These are phyloP conservation scores for Colletotrichum cordylinicola DNA, from an alignment of 2,329 filamentous ascomycete species.

Conservation along the genomic window DNA sequence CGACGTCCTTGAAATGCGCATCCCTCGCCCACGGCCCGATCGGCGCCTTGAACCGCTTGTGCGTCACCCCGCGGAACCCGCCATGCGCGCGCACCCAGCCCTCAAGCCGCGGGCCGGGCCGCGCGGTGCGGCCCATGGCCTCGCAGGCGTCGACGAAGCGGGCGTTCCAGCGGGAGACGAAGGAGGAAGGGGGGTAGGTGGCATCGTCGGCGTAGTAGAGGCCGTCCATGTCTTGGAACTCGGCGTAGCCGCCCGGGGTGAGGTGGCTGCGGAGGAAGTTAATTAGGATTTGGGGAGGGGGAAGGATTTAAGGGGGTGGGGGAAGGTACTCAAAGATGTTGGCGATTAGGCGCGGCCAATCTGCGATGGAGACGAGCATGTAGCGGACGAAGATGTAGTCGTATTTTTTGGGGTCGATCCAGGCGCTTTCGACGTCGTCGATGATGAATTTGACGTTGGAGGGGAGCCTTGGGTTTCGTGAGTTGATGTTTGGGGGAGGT, in stretches of 20 bases:
- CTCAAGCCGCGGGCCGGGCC: slow-evolving; percentile 32
- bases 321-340: background rate
- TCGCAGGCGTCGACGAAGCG: slow-evolving; percentile 24
- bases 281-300: background rate
- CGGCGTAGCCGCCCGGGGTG: slow-evolving; percentile 38
- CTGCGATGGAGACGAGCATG: background rate
- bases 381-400: slow-evolving; percentile 34
- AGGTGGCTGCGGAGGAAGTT: slow-evolving; percentile 28
- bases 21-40: slow-evolving; percentile 43
- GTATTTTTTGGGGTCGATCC: slow-evolving; percentile 39
- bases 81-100: slow-evolving; percentile 35
- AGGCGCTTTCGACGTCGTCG: slow-evolving; percentile 64
- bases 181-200: slow-evolving; percentile 3
- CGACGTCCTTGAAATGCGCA: slow-evolving; percentile 32
- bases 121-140: slow-evolving; percentile 29
- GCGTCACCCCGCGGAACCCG: slow-evolving; percentile 40
- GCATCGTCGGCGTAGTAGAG: slow-evolving; percentile 28
- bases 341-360: background rate
- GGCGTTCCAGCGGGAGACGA: slow-evolving; percentile 19
- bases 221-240: slow-evolving; percentile 27
- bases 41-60: slow-evolving; percentile 35
- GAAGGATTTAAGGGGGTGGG: background rate
- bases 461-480: slow-evolving; percentile 51
- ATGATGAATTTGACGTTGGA: slow-evolving; percentile 69
- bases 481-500: no score